Evolutionary conservation across 495 filamentous ascomycete species (phyloP), one percentile per base, ranked within the genome.

Genomic region (Aspergillus haitiensis): DNA sequence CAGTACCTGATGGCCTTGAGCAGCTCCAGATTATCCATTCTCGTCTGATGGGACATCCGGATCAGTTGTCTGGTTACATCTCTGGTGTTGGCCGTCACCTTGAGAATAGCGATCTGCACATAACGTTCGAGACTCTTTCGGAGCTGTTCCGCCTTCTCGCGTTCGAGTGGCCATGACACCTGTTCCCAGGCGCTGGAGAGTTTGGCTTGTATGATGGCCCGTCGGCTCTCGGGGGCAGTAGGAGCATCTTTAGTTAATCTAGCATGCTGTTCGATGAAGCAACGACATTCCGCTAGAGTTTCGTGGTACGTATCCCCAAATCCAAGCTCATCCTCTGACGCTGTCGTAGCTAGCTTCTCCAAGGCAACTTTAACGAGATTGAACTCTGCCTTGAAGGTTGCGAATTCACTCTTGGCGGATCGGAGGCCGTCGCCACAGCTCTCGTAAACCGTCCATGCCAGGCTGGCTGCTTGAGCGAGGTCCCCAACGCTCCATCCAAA

Each of bases 401-500:
- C 49, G 31, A 62, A 62, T 16, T 62, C 60, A 34, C 8, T 42
- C 21, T 33, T 49, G 13, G 58, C 58, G 2, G 37, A 52, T 39
- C 16, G 40, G 0, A 37, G 6, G 3, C 60, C 49, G 6, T 18
- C 31, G 0, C 39, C 49, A 27, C 57, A 13, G 49, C 49, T 62
- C 18, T 57, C 49, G 34, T 62, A 62, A 16, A 62, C 44, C 12
- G 47, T 31, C 60, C 60, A 62, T 15, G 34, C 53, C 34, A 45
- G n/a, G 32, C 2, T 47, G 18, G 44, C 54, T 5, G 45, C 53
- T 21, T 49, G 47, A 3, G 56, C 47, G 31, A 61, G 45, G 48
- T 61, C 59, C 9, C 59, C 59, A 2, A 53, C 55, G 40, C 40
- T 55, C 59, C 34, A 56, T 45, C 53, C 55, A 21, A 62, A 57